These are phyloP conservation scores for Kazachstania sp. DNA, from an alignment of 1,139 yeast species.

Conservation along the genomic window DNA sequence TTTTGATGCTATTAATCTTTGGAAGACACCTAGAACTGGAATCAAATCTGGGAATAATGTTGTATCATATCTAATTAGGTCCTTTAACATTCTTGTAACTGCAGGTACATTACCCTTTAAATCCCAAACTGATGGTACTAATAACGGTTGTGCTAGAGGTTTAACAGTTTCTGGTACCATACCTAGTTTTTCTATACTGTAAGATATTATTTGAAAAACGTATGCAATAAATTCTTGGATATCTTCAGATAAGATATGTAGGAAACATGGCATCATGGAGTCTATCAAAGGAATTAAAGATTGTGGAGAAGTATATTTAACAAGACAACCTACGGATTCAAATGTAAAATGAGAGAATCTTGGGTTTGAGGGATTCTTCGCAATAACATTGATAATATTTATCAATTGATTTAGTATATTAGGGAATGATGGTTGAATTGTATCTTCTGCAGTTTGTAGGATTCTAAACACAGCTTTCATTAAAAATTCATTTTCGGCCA, in stretches of 20 bases:
- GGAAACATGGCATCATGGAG: conserved; percentile 55
- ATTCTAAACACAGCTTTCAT: conserved; percentile 86
- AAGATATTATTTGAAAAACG: conserved; percentile 80
- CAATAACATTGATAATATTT: conserved; percentile 57
- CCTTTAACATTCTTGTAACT: conserved; percentile 66
- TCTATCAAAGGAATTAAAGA: conserved; percentile 43
- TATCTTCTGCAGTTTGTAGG: conserved; percentile 64
- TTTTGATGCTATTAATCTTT: conserved; percentile 82
- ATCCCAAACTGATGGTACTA: conserved; percentile 91
- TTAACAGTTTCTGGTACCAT: conserved; percentile 57
- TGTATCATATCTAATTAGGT: conserved; percentile 61
- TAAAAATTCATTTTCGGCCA: conserved; percentile 90
- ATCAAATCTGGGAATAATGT: conserved; percentile 45
- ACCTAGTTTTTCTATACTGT: conserved; percentile 47
- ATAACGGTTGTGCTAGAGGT: conserved; percentile 65
- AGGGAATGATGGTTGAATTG: conserved; percentile 37
- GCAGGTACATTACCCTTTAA: conserved; percentile 90
- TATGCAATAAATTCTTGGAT: conserved; percentile 94
- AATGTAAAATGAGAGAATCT: conserved; percentile 83
- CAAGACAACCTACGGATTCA: conserved; percentile 73
- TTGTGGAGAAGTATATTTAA: conserved; percentile 42
- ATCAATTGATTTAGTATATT: conserved; percentile 56
- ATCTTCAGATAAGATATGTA: conserved; percentile 66
- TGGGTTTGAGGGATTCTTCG: conserved; percentile 93
- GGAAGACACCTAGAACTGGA: conserved; percentile 93